These are phyloP conservation scores for Lyophyllum decastes DNA, from an alignment of 768 basidiomycete species.

Conservation along the genomic window DNA sequence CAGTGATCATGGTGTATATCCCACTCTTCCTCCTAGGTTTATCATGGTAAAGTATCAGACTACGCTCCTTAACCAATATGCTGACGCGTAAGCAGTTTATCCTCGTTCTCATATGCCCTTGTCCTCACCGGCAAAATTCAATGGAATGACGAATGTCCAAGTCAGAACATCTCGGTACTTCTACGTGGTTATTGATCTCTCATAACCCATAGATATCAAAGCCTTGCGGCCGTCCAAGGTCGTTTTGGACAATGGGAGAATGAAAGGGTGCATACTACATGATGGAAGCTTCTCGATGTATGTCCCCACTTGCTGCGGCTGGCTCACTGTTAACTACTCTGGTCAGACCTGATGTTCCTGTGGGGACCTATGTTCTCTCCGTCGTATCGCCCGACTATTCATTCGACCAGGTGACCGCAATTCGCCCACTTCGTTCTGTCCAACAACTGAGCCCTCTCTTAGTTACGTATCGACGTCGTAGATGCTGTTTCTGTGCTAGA, in stretches of 20 bases:
- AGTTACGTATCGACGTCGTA: conserved; percentile 73
- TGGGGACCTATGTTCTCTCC: conserved; percentile 70
- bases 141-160: conserved; percentile 72
- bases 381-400: conserved; percentile 63
- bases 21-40: conserved; percentile 27
- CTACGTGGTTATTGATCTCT: background rate
- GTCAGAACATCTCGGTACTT: conserved; percentile 33
- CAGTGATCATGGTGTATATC: conserved; percentile 9
- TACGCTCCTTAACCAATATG: background rate
- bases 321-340: background rate
- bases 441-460: conserved; percentile 9
- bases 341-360: conserved; percentile 65
- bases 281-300: conserved; percentile 73
- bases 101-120: conserved; percentile 39
- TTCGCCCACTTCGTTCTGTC: background rate
- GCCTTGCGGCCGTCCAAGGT: conserved; percentile 59
- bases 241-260: conserved; percentile 58
- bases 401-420: conserved; percentile 65
- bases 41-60: conserved; percentile 24
- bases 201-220: conserved; percentile 12
- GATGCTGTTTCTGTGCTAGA: conserved; percentile 40
- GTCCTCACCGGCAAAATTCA: conserved; percentile 64
- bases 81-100: conserved; percentile 13
- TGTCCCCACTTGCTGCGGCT: conserved; percentile 20
- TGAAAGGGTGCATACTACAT: conserved; percentile 51